Evolutionary conservation across 805 yeast species (phyloP), one percentile per base, ranked within the genome.

Genomic region (Candida bentonensis): DNA sequence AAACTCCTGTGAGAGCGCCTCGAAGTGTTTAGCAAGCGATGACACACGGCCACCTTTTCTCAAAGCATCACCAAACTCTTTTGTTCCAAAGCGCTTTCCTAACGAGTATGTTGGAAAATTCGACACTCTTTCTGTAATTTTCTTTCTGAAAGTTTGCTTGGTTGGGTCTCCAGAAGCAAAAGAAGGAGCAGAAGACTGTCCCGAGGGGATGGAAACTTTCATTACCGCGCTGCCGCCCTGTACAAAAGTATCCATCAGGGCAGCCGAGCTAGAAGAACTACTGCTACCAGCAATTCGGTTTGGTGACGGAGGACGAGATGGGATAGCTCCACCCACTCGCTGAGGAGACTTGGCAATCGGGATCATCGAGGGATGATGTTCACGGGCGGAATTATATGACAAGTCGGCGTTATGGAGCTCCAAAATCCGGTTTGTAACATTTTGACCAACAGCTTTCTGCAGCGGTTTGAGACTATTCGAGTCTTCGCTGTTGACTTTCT

Each of bases 1-100:
- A 58, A 89, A 88, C 57, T 92, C 96, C 52, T 71, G 70, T 0
- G 96, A 83, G 9, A 84, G 65, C 45, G 82, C 82, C 52, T 82
- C 92, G 50, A 84, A 76, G 53, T 84, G 89, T 62, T 81, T 74
- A 46, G 70, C 68, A 15, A 66, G 50, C 4, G 64, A 52, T 3
- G 65, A 54, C 2, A 67, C 71, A 23, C 50, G 41, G 13, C 15
- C 5, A 4, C 13, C 44, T 47, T 13, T 46, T 48, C 2, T 47
- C 49, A 22, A 21, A 5, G 36, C 36, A 11, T 30, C 36, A 5
- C 36, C 36, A 15, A 30, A 30, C 17, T 30, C 36, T 17, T 13
- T 30, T 5, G 36, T 13, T 30, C 36, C 36, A 17, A 30, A 30
- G 5, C 36, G 13, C n/a, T 30, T 30, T 4, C 36, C 20, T 7